phyloP scores from a whole-genome alignment of 768 basidiomycete species.

The Trametes villosa region DNA sequence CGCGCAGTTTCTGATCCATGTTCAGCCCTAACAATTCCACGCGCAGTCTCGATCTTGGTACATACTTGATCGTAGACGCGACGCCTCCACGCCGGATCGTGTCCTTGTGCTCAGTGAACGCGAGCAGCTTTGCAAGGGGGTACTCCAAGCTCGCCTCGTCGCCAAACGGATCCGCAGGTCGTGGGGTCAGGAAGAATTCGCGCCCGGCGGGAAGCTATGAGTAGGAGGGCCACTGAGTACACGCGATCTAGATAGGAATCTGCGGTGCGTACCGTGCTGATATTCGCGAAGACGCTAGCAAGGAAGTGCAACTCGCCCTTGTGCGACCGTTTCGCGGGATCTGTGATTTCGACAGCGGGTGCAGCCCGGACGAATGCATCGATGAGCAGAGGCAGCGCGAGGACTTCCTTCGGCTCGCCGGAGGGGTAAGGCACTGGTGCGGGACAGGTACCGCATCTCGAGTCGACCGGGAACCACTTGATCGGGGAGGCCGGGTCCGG shows the following conservation, averaged over 20 bases:
- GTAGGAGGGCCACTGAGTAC: not conserved
- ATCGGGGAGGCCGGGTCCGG: constrained; percentile 51
- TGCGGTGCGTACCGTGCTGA: constrained; percentile 65
- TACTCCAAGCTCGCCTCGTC: constrained; percentile 62
- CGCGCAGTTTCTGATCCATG: constrained; percentile 68
- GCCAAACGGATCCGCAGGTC: constrained; percentile 51
- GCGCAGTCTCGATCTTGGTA: not conserved
- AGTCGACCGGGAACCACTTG: constrained; percentile 72
- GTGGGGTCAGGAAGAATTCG: constrained; percentile 78
- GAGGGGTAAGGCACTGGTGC: constrained; percentile 74
- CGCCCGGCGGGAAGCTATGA: constrained; percentile 74
- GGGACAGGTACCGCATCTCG: constrained; percentile 79
- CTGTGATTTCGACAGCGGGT: constrained; percentile 51
- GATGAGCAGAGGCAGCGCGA: constrained; percentile 80
- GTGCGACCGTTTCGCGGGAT: constrained; percentile 52
- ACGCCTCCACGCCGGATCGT: constrained; percentile 87
- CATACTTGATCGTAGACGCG: constrained; percentile 83
- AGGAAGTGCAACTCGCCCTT: constrained; percentile 91
- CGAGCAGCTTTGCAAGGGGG: constrained; percentile 78
- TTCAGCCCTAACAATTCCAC: constrained; percentile 17
- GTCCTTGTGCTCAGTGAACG: constrained; percentile 90
- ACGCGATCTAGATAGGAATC: not conserved
- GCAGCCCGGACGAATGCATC: constrained; percentile 88
- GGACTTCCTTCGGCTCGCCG: constrained; percentile 53
- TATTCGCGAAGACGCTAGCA: constrained; percentile 92